These are phyloP conservation scores for Yamadazyma nakazawae DNA, from an alignment of 805 yeast species.

Conservation along the genomic window DNA sequence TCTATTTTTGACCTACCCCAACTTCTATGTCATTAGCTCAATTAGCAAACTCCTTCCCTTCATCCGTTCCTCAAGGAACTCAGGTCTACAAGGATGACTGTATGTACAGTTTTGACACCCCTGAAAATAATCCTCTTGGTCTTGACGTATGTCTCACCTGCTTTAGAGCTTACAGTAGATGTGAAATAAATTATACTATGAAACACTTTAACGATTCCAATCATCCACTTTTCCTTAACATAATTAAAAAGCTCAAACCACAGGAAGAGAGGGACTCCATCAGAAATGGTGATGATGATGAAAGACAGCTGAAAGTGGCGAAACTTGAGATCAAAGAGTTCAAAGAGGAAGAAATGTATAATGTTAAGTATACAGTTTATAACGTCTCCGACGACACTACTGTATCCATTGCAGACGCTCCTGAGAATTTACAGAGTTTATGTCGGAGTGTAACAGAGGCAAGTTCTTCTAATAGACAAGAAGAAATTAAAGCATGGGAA, in stretches of 20 bases:
- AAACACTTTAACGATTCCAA: slow-evolving; percentile 52
- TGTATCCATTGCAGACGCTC: slow-evolving; percentile 20
- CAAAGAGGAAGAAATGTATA: slow-evolving; percentile 60
- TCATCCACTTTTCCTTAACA: slow-evolving; percentile 59
- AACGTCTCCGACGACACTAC: slow-evolving; percentile 29
- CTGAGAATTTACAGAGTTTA: slow-evolving; percentile 21
- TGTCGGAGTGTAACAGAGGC: slow-evolving; percentile 50
- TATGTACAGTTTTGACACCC: slow-evolving; percentile 76
- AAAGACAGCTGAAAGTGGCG: slow-evolving; percentile 44
- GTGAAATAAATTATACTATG: slow-evolving; percentile 46
- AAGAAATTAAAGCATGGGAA: slow-evolving; percentile 90
- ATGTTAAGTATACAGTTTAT: slow-evolving; percentile 42
- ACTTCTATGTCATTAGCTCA: not conserved
- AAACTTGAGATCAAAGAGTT: slow-evolving; percentile 67
- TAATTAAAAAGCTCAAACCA: slow-evolving; percentile 51
- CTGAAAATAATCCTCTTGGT: slow-evolving; percentile 49
- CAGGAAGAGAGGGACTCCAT: slow-evolving; percentile 18
- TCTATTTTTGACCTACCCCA: not conserved
- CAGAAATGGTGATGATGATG: slow-evolving; percentile 18
- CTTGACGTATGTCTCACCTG: slow-evolving; percentile 74
- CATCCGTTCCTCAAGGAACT: slow-evolving; percentile 5
- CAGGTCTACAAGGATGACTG: slow-evolving; percentile 76
- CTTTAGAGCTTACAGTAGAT: slow-evolving; percentile 64
- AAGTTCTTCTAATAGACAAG: slow-evolving; percentile 54
- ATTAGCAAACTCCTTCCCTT: not conserved